Percentiles rank a stretch among this genome's conserved stretches.
These are phyloP conservation scores for Penicillium crustosum DNA, from an alignment of 2,329 filamentous ascomycete species.

Conservation along the genomic window DNA sequence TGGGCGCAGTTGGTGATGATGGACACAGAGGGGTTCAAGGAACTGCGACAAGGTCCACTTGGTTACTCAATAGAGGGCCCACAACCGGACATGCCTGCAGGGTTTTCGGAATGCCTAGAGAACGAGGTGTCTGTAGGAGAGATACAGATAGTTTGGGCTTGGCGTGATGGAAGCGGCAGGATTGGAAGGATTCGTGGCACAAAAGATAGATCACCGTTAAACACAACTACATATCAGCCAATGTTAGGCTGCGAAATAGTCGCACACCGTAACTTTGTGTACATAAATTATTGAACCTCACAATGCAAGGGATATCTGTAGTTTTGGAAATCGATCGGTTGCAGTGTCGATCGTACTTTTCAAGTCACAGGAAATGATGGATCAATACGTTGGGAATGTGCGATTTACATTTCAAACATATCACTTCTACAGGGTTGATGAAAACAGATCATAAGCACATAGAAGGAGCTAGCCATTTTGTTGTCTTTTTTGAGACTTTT, in stretches of 20 bases:
- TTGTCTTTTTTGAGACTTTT: not conserved
- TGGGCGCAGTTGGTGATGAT: slow-evolving; percentile 19
- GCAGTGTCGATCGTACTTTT: not conserved
- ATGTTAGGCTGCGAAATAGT: not conserved
- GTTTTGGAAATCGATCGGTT: not conserved
- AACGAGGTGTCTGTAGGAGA: slow-evolving; percentile 3
- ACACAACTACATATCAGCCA: not conserved
- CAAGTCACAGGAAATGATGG: slow-evolving; percentile 6
- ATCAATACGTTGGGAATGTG: slow-evolving; percentile 12
- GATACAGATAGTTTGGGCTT: not conserved
- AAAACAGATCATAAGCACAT: not conserved
- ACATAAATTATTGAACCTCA: not conserved
- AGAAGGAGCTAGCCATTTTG: not conserved
- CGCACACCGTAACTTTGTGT: not conserved
- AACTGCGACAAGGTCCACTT: slow-evolving; percentile 23
- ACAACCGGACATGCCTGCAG: slow-evolving; percentile 20
- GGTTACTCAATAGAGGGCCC: slow-evolving; percentile 2
- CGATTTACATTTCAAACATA: slow-evolving; percentile 8
- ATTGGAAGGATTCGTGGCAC: slow-evolving; percentile 7
- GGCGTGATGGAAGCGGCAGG: slow-evolving; percentile 14
- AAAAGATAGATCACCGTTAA: not conserved
- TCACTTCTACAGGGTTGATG: not conserved
- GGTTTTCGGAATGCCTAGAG: slow-evolving; percentile 18
- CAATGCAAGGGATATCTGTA: slow-evolving; percentile 15
- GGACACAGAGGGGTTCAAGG: slow-evolving; percentile 11